Evolutionary conservation across 129 eudicot genomes (phyloP).

Genomic region (Cynara cardunculus): DNA sequence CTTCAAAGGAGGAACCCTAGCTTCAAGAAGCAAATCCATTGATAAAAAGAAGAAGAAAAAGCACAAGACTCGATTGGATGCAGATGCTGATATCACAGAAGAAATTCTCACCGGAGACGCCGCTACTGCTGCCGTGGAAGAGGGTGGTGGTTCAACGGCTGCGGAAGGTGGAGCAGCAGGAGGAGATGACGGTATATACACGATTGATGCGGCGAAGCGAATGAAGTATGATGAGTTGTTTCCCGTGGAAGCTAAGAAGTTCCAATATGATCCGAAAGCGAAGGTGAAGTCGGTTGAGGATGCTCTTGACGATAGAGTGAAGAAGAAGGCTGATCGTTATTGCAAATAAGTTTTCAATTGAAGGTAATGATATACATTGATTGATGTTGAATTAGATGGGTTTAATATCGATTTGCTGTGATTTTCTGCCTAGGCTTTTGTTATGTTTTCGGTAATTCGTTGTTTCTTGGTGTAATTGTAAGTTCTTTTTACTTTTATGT

Average conservation of each 20-base stretch:
- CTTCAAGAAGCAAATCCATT: conserved; percentile 60
- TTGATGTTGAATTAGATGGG: conserved; percentile 9
- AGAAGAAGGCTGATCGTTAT: conserved; percentile 98
- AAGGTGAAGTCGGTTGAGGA: conserved; percentile 73
- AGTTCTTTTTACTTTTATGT: background rate
- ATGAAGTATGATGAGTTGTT: conserved; percentile 89
- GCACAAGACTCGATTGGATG: conserved; percentile 38
- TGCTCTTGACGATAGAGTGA: conserved; percentile 85
- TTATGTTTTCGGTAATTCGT: background rate
- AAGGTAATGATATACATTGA: conserved; percentile 10
- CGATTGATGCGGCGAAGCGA: conserved; percentile 83
- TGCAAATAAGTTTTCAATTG: conserved; percentile 40
- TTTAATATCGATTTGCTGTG: conserved; percentile 2
- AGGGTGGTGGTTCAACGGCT: conserved; percentile 24
- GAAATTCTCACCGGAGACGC: conserved; percentile 41
- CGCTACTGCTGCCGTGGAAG: conserved; percentile 25
- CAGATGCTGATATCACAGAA: conserved; percentile 24
- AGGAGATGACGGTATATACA: conserved; percentile 51
- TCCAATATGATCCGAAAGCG: conserved; percentile 76
- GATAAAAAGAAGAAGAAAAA: conserved; percentile 73
- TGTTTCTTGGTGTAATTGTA: background rate
- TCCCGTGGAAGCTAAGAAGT: conserved; percentile 90
- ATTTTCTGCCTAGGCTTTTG: conserved; percentile 4
- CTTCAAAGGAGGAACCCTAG: conserved; percentile 88
- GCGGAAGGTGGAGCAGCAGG: conserved; percentile 18